Conservation (phyloP, 208 protist genomes). For the Leishmania braziliensis region DNA sequence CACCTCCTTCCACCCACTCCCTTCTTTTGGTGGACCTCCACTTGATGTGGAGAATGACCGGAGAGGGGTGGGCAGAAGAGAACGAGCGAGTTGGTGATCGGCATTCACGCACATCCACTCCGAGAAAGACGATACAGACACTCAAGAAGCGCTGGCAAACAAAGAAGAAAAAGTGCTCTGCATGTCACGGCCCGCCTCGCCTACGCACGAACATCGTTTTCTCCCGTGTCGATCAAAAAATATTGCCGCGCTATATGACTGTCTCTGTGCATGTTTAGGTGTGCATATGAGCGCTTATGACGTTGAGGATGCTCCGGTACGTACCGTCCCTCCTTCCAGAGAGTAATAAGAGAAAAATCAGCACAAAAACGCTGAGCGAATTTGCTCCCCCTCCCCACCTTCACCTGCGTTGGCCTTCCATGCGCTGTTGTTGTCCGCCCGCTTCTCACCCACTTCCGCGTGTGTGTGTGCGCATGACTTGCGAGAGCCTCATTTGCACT, state of each 20-base stretch:
- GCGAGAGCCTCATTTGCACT: not conserved
- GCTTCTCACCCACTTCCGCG: not conserved
- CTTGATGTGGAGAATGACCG: not conserved
- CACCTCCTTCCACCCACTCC: not conserved
- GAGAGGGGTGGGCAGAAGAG: not conserved
- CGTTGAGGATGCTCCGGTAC: not conserved
- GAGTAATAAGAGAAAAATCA: not conserved
- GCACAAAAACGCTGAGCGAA: not conserved
- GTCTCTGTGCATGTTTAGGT: not conserved
- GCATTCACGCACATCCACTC: not conserved
- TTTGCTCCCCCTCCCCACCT: not conserved
- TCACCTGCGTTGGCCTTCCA: not conserved
- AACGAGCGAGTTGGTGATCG: not conserved
- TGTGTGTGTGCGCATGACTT: not conserved
- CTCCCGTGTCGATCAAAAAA: not conserved
- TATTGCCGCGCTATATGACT: not conserved
- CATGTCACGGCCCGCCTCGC: not conserved
- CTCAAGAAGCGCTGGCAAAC: not conserved
- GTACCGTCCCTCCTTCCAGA: not conserved
- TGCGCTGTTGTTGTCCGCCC: not conserved
- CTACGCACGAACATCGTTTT: not conserved
- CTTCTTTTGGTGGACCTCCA: not conserved
- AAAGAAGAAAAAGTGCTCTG: not conserved
- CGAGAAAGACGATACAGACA: not conserved
- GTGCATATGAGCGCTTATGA: not conserved